Percentiles rank a stretch among this genome's conserved stretches.
These are phyloP conservation scores for Escovopsis sp. DNA, from an alignment of 2,329 filamentous ascomycete species.

Conservation along the genomic window DNA sequence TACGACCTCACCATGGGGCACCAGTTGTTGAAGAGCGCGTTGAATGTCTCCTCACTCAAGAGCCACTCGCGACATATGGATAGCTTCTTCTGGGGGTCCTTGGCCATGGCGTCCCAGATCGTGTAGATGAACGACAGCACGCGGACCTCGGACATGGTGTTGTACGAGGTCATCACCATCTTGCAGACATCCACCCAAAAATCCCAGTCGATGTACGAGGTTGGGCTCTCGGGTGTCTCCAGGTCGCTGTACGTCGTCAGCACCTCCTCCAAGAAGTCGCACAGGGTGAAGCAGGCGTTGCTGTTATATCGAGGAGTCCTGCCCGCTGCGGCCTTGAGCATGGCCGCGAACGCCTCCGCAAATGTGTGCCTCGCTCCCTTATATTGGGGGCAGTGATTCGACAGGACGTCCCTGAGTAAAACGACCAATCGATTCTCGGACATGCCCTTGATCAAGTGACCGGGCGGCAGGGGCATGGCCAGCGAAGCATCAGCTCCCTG, in stretches of 20 bases:
- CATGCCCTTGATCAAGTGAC: constrained; percentile 65
- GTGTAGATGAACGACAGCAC: constrained; percentile 70
- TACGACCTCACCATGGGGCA: constrained; percentile 91
- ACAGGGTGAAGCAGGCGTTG: constrained; percentile 74
- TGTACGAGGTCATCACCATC: constrained; percentile 67
- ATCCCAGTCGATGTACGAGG: constrained; percentile 52
- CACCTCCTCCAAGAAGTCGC: constrained; percentile 78
- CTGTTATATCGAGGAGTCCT: constrained; percentile 71
- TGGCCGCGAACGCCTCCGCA: constrained; percentile 55
- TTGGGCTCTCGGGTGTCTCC: constrained; percentile 25
- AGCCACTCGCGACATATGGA: constrained; percentile 62
- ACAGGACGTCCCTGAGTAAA: constrained; percentile 66
- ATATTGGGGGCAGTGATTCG: constrained; percentile 25
- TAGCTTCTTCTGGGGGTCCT: constrained; percentile 52
- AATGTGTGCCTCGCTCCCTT: constrained; percentile 49
- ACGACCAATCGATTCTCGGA: constrained; percentile 78
- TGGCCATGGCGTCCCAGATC: constrained; percentile 59
- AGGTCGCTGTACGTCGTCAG: constrained; percentile 45
- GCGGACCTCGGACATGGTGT: constrained; percentile 80
- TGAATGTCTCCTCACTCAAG: constrained; percentile 59
- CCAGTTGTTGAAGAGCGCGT: constrained; percentile 82
- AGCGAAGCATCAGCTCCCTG: constrained; percentile 50
- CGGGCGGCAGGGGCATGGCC: constrained; percentile 46
- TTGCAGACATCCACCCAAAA: constrained; percentile 78
- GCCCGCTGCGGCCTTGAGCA: constrained; percentile 61